Evolutionary conservation across 371 early-diverging fungal genomes (phyloP), one percentile per base, ranked within the genome.

Genomic region (Mortierella sp.): DNA sequence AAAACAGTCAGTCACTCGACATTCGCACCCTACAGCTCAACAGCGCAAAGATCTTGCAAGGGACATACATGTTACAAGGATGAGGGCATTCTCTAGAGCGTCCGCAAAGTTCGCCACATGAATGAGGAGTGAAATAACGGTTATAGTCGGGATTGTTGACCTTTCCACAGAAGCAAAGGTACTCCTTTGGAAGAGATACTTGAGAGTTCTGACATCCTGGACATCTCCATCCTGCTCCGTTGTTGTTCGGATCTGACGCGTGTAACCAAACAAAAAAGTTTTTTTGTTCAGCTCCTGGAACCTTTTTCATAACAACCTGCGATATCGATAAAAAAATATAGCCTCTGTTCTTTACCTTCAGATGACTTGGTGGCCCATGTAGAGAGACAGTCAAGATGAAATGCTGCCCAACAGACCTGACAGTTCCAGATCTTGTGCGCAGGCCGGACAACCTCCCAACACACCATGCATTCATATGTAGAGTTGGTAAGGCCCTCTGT

Each of bases 381-480:
- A 60, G 90, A 80, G 34, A 93, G 82, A 79, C 94, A 94, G 16
- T 82, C 79, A 31, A 95, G 82, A 72, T 97, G 98, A 65, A 96
- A 96, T 13, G 93, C 89, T 21, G 93, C 94, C 90, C 90, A 95
- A 80, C 98, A 97, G 26, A 83, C 81, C 72, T 87, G 83, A 82
- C 98, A 97, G 52, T 84, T 86, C 96, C 96, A 97, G 4, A 89
- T 86, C 45, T 79, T 82, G 71, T 94, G 87, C 0, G 84, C 84
- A 14, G 83, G 83, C 41, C 86, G 84, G 28, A 97, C 84, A 18
- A 79, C 72, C 72, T 96, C 96, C 86, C 91, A 95, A 82, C 98
- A 97, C 23, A 96, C 89, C 96, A 96, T 94, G 80, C 98, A 97
- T 58, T 98, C 96, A 79, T 95, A 94, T 0, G 87, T 74, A 12